Percentiles rank a stretch among this genome's conserved stretches.
Evolutionary conservation across 192 early-diverging fungal species (phyloP).

Genomic region (Coemansia sp.): DNA sequence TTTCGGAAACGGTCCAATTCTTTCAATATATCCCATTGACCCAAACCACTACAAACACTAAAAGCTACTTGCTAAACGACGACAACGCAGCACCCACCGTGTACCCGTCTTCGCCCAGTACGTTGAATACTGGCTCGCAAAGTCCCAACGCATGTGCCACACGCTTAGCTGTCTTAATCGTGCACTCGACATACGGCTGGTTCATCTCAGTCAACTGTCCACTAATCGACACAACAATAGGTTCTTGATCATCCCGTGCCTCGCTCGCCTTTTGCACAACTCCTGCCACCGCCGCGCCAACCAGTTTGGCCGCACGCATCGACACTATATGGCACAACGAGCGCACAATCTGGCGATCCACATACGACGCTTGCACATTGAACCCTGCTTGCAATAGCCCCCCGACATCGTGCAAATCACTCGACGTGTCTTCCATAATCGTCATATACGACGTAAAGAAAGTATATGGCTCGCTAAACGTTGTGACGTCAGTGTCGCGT

Average conservation of each 20-base stretch:
- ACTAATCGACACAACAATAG: slow-evolving; percentile 33
- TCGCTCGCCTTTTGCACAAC: slow-evolving; percentile 24
- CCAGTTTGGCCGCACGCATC: slow-evolving; percentile 78
- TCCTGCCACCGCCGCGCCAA: slow-evolving; percentile 66
- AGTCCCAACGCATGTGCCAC: slow-evolving; percentile 7
- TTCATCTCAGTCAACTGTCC: slow-evolving; percentile 53
- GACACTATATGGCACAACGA: slow-evolving; percentile 79
- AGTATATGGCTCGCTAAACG: slow-evolving; percentile 60
- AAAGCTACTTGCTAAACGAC: slow-evolving; percentile 17
- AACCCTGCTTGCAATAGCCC: slow-evolving; percentile 71
- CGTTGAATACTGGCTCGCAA: slow-evolving; percentile 23
- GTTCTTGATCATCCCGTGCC: slow-evolving; percentile 15
- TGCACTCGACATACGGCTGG: slow-evolving; percentile 45
- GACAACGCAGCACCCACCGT: slow-evolving; percentile 38
- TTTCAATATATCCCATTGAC: too few species aligned
- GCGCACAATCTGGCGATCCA: slow-evolving; percentile 81
- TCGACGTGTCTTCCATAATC: slow-evolving; percentile 70
- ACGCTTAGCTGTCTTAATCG: slow-evolving; percentile 19
- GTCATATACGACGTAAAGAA: slow-evolving; percentile 79
- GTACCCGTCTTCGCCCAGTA: slow-evolving; percentile 44
- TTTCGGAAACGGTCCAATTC: too few species aligned
- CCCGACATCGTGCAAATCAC: slow-evolving; percentile 63
- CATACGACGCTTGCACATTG: slow-evolving; percentile 62
- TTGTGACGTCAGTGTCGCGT: slow-evolving; percentile 43
- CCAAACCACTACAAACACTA: too few species aligned